Conservation (phyloP, 73 alveolate species). For the Tetrahymena malaccensis region DNA sequence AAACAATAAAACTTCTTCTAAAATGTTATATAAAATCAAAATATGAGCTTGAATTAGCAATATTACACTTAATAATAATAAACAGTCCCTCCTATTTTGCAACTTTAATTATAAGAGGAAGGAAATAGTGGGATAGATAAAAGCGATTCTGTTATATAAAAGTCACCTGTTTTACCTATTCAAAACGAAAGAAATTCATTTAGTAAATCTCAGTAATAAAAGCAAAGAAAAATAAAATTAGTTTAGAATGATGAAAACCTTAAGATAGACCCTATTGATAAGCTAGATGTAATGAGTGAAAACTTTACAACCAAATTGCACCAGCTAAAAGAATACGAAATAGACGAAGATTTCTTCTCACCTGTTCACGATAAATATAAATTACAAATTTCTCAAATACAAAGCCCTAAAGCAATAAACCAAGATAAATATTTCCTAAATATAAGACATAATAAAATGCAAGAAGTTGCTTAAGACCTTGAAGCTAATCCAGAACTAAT, state of each 20-base stretch:
- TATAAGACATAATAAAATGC: neutral
- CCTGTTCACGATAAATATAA: neutral
- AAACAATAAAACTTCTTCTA: too few species aligned
- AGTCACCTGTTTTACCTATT: neutral
- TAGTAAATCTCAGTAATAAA: neutral
- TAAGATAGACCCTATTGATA: neutral
- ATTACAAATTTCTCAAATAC: neutral
- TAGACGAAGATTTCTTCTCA: neutral
- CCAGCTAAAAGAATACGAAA: neutral
- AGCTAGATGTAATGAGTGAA: neutral
- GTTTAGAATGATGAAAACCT: neutral
- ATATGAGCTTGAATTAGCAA: too few species aligned
- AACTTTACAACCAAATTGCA: neutral
- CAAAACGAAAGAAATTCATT: neutral
- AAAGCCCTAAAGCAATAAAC: neutral
- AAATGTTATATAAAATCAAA: too few species aligned
- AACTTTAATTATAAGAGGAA: neutral
- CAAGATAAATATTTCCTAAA: neutral
- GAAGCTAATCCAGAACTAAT: neutral
- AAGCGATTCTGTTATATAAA: neutral
- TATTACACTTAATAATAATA: neutral
- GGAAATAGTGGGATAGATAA: neutral
- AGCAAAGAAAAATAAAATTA: neutral
- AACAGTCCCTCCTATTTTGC: neutral
- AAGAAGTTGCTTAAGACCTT: neutral